These are phyloP conservation scores for Mucor saturninus DNA, from an alignment of 371 early-diverging fungal genomes.

Conservation along the genomic window DNA sequence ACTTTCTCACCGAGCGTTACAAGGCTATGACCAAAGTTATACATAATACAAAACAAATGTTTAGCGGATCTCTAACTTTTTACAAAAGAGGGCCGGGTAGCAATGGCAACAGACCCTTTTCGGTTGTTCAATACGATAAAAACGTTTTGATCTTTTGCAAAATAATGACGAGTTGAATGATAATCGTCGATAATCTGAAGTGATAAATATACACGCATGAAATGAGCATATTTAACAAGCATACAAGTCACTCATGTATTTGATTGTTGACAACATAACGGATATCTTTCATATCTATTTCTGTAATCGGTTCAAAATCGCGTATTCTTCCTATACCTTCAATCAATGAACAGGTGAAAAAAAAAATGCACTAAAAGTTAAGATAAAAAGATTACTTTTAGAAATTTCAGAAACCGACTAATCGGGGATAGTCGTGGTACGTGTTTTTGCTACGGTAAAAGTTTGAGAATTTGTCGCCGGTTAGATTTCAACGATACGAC, in stretches of 20 bases:
- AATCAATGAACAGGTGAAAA: conserved; percentile 6
- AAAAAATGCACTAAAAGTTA: conserved; percentile 6
- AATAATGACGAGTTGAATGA: background rate
- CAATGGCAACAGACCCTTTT: background rate
- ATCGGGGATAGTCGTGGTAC: conserved; percentile 9
- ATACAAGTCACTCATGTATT: too few species aligned
- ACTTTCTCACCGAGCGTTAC: too few species aligned
- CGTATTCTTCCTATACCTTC: background rate
- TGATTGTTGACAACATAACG: too few species aligned
- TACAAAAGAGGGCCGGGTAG: background rate
- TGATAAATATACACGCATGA: too few species aligned
- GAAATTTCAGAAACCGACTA: conserved; percentile 9
- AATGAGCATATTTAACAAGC: too few species aligned
- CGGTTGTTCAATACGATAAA: conserved; percentile 15
- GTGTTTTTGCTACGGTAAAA: conserved; percentile 7
- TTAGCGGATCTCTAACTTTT: background rate
- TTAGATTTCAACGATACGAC: conserved; percentile 21
- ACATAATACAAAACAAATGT: background rate
- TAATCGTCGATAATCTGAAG: background rate
- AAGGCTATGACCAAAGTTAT: background rate
- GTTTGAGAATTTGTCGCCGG: conserved; percentile 6
- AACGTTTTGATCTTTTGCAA: background rate
- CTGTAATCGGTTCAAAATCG: background rate
- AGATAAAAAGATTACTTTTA: conserved; percentile 16
- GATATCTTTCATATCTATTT: background rate